Percentiles rank a stretch among this genome's conserved stretches.
phyloP scores from a whole-genome alignment of 2,329 filamentous ascomycete species.

The Aspergillus oerlinghausenensis region DNA sequence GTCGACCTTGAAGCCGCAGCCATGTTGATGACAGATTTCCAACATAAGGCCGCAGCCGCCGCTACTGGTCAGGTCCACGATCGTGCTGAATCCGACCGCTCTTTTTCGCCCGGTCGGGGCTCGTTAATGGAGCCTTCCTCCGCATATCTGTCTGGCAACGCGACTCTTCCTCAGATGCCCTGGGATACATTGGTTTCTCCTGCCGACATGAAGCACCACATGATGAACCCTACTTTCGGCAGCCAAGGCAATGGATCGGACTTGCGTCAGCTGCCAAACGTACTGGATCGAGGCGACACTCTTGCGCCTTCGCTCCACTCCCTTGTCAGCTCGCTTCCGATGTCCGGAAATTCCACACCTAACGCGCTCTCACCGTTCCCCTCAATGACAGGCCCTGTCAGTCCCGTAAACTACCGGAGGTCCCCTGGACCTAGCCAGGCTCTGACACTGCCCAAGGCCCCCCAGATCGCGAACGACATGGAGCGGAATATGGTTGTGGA shows the following conservation, averaged over 20 bases:
- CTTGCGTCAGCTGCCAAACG: constrained; percentile 63
- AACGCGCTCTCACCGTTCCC: constrained; percentile 70
- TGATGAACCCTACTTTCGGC: constrained; percentile 61
- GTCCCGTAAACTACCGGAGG: constrained; percentile 64
- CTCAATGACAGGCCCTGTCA: constrained; percentile 62
- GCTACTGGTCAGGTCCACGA: constrained; percentile 48
- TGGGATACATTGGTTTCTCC: constrained; percentile 86
- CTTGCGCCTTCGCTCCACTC: constrained; percentile 64
- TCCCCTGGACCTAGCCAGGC: constrained; percentile 65
- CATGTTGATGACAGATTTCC: constrained; percentile 97
- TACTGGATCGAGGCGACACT: constrained; percentile 62
- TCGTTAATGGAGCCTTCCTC: constrained; percentile 73
- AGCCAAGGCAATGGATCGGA: constrained; percentile 58
- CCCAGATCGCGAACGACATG: constrained; percentile 78
- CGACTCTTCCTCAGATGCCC: constrained; percentile 78
- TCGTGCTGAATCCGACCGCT: constrained; percentile 49
- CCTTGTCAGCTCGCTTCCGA: constrained; percentile 68
- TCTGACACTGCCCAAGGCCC: constrained; percentile 63
- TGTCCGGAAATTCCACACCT: constrained; percentile 65
- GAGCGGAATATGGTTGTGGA: constrained; percentile 81
- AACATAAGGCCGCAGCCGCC: constrained; percentile 84
- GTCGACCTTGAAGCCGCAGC: constrained; percentile 96
- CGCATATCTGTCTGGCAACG: constrained; percentile 71
- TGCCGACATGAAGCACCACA: constrained; percentile 69
- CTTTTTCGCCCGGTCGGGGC: constrained; percentile 67